Base-by-base conservation (phyloP, 176 grass and related monocot genomes). In the Carex scoparia region DNA sequence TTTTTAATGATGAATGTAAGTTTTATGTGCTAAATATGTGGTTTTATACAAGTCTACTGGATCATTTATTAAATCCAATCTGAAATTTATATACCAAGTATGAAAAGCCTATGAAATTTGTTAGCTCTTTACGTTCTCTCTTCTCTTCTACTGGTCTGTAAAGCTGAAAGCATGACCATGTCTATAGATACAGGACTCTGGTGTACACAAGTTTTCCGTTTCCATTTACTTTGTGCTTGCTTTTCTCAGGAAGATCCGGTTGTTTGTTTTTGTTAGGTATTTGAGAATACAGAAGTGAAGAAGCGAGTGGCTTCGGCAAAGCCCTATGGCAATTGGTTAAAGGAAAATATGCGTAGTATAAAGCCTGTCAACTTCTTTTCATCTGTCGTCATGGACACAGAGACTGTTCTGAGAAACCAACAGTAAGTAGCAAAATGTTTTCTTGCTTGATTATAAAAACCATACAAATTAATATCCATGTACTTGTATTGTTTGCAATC, bases 281-380 rank as follows among this genome's bases (percentile, higher is more conserved):
- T 88, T 84, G 97, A 99, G 88, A 99, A 99, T 81, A 99, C 97
- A 70, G 97, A 94, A 86, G 91, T 99, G 73, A 99, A 99, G 79
- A 99, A 92, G 61, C 87, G 44, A 75, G 91, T 99, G 65, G 97
- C 93, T 84, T 89, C 86, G 54, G 90, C 90, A 31, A 82, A 92
- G 0, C 93, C 97, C 10, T 99, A 91, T 65, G 91, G 88, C 54
- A 81, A 79, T 69, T 99, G 93, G 97, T 88, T 99, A 80, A 89
- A 90, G 81, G 87, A 95, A 92, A 85, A 90, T 27, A 94, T 87
- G 65, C 91, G 90, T 65, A 88, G 23, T 30, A 89, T 99, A 89
- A 99, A 99, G 51, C 97, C 97, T 76, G 93, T 95, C 40, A 99
- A 99, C 84, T 99, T 99, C 79, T 87, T 94, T 12, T 84, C 91